Percentiles rank a stretch among this genome's conserved stretches.
Evolutionary conservation across 1,139 yeast genomes (phyloP).

Genomic region (Candida sp.): DNA sequence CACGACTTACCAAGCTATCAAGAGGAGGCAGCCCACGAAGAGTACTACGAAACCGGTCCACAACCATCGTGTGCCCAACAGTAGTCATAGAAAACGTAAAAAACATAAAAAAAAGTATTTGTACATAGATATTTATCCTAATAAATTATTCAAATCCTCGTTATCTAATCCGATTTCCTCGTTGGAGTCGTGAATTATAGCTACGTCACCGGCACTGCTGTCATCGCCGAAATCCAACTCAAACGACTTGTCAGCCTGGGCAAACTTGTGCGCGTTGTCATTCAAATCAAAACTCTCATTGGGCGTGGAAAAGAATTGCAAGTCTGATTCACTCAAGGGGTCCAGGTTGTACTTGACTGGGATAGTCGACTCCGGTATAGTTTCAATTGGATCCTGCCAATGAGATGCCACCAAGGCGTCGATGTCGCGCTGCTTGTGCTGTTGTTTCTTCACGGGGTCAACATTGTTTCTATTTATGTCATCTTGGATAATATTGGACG

Average conservation of each 20-base stretch:
- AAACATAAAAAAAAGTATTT: background rate
- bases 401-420: conserved; percentile 12
- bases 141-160: conserved; percentile 40
- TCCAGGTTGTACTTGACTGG: conserved; percentile 22
- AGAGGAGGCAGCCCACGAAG: conserved; percentile 23
- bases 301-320: conserved; percentile 26
- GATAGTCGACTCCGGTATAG: conserved; percentile 6
- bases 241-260: conserved; percentile 10
- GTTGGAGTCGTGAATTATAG: conserved; percentile 10
- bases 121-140: conserved; percentile 25
- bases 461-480: conserved; percentile 25
- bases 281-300: conserved; percentile 14
- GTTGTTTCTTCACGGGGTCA: conserved; percentile 36
- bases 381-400: conserved; percentile 15
- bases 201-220: conserved; percentile 7
- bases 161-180: conserved; percentile 34
- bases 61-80: conserved; percentile 44
- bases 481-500: conserved; percentile 19
- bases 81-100: conserved; percentile 17
- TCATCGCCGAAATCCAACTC: conserved; percentile 26
- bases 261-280: conserved; percentile 12
- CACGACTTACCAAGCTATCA: conserved; percentile 41
- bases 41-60: conserved; percentile 20
- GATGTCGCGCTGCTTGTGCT: background rate
- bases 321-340: conserved; percentile 24